Evolutionary conservation across 805 yeast species (phyloP), one percentile per base, ranked within the genome.

Genomic region (Nakazawaea anatomiae): DNA sequence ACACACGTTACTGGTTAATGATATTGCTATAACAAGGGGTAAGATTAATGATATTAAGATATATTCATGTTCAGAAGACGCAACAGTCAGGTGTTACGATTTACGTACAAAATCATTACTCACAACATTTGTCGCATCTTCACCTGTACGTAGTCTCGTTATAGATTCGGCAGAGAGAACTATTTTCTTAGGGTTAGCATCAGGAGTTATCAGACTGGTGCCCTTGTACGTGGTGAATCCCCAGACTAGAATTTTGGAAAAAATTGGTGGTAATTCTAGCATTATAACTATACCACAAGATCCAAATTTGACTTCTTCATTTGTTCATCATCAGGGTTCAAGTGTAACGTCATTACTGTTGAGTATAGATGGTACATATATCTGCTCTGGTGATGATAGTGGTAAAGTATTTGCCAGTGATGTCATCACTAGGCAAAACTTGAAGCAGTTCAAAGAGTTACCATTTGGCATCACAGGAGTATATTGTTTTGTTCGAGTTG

Each of bases 111-210:
- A 72, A 40, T 62, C 66, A 34, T 67, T 86, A 36, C 64, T 87
- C 18, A 75, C 89, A 7, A 89, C 96, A 0, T 83, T 88, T 60
- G 83, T 90, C n/a, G 66, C 85, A 29, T 79, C 84, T 4, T 61
- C 66, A 18, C 76, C 85, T 0, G 75, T 88, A 9, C 74, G 75
- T 29, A 68, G 85, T 18, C 50, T 92, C 5, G 74, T 80, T 0
- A 68, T 79, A 5, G 98, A 92, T 64, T 89, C 95, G 1, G 89
- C 91, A 0, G 88, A 83, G 59, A 73, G 98, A 58, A 75, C 82
- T 2, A 52, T 87, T 1, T 92, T 86, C 61, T 79, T 77, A 6
- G 97, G 96, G 1, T 66, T 85, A 12, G 59, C 67, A 2, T 75
- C 80, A 54, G 97, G 96, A 10, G 58, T 68, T 11, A 75, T 89